A percentile compares a stretch with the other conserved stretches of the same genome.
These are phyloP conservation scores for Orbilia quercus DNA, from an alignment of 2,329 filamentous ascomycete species.

Conservation along the genomic window DNA sequence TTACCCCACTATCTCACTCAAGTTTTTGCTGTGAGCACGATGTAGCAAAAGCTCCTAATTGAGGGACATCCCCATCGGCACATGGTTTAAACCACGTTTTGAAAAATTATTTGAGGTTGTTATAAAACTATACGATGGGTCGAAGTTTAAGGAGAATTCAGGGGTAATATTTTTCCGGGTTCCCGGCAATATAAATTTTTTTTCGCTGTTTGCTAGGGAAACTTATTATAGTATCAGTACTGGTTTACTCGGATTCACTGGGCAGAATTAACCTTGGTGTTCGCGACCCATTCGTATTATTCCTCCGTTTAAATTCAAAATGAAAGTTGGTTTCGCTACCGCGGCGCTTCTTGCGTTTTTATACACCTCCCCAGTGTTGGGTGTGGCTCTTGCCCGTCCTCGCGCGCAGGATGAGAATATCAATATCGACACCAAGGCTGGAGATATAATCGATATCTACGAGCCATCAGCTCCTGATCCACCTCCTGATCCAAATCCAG, in stretches of 20 bases:
- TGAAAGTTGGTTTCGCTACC: constrained; percentile 16
- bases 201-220: too few species aligned
- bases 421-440: neutral
- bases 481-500: neutral
- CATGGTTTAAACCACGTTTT: constrained; percentile 15
- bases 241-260: too few species aligned
- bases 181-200: too few species aligned
- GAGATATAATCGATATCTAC: constrained; percentile 3
- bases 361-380: constrained; percentile 33
- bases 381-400: constrained; percentile 25
- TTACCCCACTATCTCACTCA: constrained; percentile 14
- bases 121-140: constrained; percentile 7
- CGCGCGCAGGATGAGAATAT: constrained; percentile 20
- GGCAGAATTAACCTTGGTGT: too few species aligned
- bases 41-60: constrained; percentile 36
- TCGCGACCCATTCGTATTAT: too few species aligned
- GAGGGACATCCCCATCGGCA: constrained; percentile 33
- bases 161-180: neutral
- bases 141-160: neutral
- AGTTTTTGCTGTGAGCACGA: constrained; percentile 37
- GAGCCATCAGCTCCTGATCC: neutral
- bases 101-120: neutral
- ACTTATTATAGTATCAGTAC: too few species aligned
- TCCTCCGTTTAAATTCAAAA: neutral
- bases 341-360: constrained; percentile 33